Conservation (phyloP, 1,139 yeast species). For the Hemisphaericaspora subhashii region DNA sequence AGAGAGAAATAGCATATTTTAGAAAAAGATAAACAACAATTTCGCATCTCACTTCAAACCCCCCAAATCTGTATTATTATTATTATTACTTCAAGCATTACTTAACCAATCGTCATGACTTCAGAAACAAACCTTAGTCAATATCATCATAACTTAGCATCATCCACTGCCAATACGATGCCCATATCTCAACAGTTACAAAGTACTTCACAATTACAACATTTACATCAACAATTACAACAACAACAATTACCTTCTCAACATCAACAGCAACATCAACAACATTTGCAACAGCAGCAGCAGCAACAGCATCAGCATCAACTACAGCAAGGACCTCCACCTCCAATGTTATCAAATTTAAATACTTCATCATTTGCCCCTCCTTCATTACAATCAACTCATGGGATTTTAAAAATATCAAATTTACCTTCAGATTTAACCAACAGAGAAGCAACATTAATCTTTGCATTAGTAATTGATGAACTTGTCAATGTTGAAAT, state of each 20-base stretch:
- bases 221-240: conserved; percentile 3
- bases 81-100: too few relatives aligned
- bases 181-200: conserved; percentile 2
- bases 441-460: conserved; percentile 70
- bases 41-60: too few relatives aligned
- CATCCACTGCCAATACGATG: conserved; percentile 15
- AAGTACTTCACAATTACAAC: neutral
- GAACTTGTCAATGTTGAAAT: conserved; percentile 63
- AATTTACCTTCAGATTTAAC: conserved; percentile 70
- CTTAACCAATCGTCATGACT: too few relatives aligned
- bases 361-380: conserved; percentile 2
- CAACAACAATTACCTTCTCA: conserved; percentile 4
- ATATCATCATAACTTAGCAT: conserved; percentile 13
- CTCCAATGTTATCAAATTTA: neutral
- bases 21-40: too few relatives aligned
- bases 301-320: conserved; percentile 10
- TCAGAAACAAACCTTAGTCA: conserved; percentile 21
- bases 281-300: conserved; percentile 9
- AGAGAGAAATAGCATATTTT: too few relatives aligned
- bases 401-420: conserved; percentile 13
- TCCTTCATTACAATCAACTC: conserved; percentile 9
- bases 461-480: conserved; percentile 80
- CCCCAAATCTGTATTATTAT: too few relatives aligned
- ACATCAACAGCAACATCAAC: conserved; percentile 6
- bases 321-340: conserved; percentile 9